phyloP scores from a whole-genome alignment of 2,329 filamentous ascomycete genomes.

The Neocatenulostroma microsporum region DNA sequence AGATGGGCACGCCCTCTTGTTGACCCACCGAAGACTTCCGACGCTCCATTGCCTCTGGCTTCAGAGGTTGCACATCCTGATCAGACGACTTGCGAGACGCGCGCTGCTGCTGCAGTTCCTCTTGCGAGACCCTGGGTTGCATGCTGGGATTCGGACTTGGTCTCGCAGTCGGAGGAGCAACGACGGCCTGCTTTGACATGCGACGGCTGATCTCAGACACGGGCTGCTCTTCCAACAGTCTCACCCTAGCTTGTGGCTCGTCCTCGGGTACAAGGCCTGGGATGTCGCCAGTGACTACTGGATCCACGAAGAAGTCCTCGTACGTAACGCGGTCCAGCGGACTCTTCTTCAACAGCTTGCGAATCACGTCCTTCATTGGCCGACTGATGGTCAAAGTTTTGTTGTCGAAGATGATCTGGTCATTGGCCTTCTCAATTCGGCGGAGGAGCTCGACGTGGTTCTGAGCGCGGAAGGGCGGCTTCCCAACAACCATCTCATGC shows the following conservation, averaged over 20 bases:
- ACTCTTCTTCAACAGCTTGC: constrained; percentile 72
- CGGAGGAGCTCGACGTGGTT: constrained; percentile 92
- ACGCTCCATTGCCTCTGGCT: constrained; percentile 16
- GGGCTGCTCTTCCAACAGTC: constrained; percentile 15
- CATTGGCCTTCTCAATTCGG: constrained; percentile 83
- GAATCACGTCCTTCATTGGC: constrained; percentile 73
- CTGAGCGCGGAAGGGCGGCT: constrained; percentile 79
- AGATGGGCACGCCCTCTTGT: constrained; percentile 14
- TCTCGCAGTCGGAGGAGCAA: constrained; percentile 12
- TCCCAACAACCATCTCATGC: constrained; percentile 89
- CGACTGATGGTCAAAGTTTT: constrained; percentile 50
- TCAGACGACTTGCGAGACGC: constrained; percentile 21
- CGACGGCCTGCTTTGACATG: constrained; percentile 25
- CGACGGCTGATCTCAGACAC: constrained; percentile 25
- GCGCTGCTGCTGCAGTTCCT: constrained; percentile 13
- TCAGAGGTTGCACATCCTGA: constrained; percentile 16
- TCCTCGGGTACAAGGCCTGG: constrained; percentile 27
- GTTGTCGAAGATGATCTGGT: constrained; percentile 65
- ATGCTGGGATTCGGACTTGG: constrained; percentile 8
- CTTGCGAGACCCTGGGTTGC: constrained; percentile 16
- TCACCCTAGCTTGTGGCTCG: constrained; percentile 18
- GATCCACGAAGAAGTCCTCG: constrained; percentile 71
- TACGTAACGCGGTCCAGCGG: constrained; percentile 81
- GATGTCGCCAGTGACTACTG: constrained; percentile 25
- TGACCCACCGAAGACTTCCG: constrained; percentile 21